Evolutionary conservation across 805 yeast genomes (phyloP), one percentile per base, ranked within the genome.

Genomic region (Suhomyces tanzawaensis): DNA sequence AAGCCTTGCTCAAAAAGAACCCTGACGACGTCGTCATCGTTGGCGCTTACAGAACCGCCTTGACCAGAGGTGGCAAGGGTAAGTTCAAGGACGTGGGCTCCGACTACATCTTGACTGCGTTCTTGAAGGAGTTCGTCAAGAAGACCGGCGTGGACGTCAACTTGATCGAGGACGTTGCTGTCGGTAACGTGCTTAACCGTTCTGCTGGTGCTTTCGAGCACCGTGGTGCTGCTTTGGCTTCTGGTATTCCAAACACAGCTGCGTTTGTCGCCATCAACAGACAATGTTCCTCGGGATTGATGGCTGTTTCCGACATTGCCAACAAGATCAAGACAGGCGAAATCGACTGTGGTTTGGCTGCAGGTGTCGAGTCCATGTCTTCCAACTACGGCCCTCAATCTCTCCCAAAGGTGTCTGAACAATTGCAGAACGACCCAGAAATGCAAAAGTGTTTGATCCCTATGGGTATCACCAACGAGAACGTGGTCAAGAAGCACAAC

Each of bases 131-230:
- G 28, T 74, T 85, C 46, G 58, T 90, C 41, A 71, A 74, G 41
- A 73, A 72, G 45, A 63, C 77, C 28, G 64, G 69, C 31, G 64
- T 77, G 31, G 79, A 77, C 49, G 60, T 64, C 21, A 46, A 51
- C 40, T 57, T 79, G 48, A 81, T 91, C 44, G 95, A 84, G 51
- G 97, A 91, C 54, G 82, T 91, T 41, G 82, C 82, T 22, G 82
- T 87, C 46, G 98, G 98, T 49, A 91, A 91, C 61, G 97, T 91
- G 19, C 74, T 90, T 57, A 88, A 90, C 68, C 76, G 79, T 33
- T 96, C 95, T 35, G 95, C 97, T 17, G 98, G 97, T 53, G 96
- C 93, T 38, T 83, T 84, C 40, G 97, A 90, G 66, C 95, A 87
- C 66, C 74, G 98, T 52, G 96, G 95, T 34, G 96, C 97, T 29